Evolutionary conservation across 78 protist genomes (phyloP), one percentile per base, ranked within the genome.

Genomic region (Speleostelium caveatum): DNA sequence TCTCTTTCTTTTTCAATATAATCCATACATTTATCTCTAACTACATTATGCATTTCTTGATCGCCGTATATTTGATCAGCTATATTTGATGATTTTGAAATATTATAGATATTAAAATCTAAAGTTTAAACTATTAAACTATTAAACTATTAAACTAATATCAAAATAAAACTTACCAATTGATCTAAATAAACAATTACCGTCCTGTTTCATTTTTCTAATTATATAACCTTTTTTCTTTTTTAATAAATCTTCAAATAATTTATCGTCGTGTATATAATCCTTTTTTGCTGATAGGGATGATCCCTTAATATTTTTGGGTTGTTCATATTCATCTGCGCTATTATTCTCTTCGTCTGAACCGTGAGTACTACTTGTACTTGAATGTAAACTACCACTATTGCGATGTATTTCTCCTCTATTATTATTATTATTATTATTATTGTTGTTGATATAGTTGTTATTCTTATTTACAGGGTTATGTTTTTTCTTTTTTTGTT

Each of bases 11-110:
- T 56, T 36, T 61, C 68, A 68, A 95, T 86, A 39, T 75, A 95
- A 33, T 92, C 87, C 92, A 95, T 63, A 68, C 89, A 85, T 32
- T 66, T 45, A 16, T 86, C 92, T 24, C 96, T 58, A 68, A 95
- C 90, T 1, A 66, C 39, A 41, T 39, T 75, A 35, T 95, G 96
- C 95, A 91, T 67, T 35, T 79, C 96, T 35, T 73, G 92, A 65
- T 95, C 96, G 1, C 95, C 96, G 72, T 86, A 95, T 3, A 95
- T 75, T 65, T 95, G 93, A 51, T 88, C 94, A 12, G 93, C 95
- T 24, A 61, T n/a, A n/a, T n/a, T n/a, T n/a, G n/a, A n/a, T n/a
- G n/a, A n/a, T n/a, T n/a, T n/a, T n/a, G 49, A 49, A 21, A 55
- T 61, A n/a, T n/a, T n/a, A n/a, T n/a, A n/a, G n/a, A n/a, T n/a